These are phyloP conservation scores for Fraxinus albicans DNA, from an alignment of 305 asterid species.

Conservation along the genomic window DNA sequence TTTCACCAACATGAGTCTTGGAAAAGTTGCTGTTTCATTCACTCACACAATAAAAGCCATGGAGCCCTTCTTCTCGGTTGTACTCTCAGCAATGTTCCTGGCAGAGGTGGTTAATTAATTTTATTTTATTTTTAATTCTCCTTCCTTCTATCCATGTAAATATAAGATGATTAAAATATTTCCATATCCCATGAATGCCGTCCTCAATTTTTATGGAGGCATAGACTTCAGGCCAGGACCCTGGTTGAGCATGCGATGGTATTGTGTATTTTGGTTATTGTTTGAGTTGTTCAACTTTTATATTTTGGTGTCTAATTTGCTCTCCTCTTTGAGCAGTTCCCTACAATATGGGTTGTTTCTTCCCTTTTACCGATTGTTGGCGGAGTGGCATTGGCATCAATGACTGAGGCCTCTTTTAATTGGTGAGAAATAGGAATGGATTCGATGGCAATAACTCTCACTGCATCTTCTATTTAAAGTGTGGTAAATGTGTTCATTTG, in stretches of 20 bases:
- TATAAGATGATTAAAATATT: not conserved
- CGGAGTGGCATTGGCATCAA: slow-evolving; percentile 92
- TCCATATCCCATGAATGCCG: not conserved
- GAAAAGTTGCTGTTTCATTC: slow-evolving; percentile 96
- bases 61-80: slow-evolving; percentile 99
- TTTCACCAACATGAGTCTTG: slow-evolving; percentile 97
- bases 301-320: slow-evolving; percentile 27
- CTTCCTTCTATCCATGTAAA: not conserved
- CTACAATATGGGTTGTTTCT: slow-evolving; percentile 80
- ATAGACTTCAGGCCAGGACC: not conserved
- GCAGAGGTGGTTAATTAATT: slow-evolving; percentile 64
- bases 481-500: slow-evolving; percentile 8
- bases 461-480: not conserved
- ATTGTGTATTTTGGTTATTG: not conserved
- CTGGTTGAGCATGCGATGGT: not conserved
- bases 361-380: slow-evolving; percentile 96
- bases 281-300: not conserved
- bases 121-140: slow-evolving; percentile 5
- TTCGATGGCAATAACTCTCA: not conserved
- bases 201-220: not conserved
- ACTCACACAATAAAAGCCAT: slow-evolving; percentile 96
- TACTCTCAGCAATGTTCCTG: slow-evolving; percentile 91
- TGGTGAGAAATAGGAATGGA: slow-evolving; percentile 51
- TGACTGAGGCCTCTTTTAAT: slow-evolving; percentile 93
- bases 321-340: slow-evolving; percentile 49